phyloP scores from a whole-genome alignment of 371 early-diverging fungal genomes.

The Syncephalis plumigaleata region DNA sequence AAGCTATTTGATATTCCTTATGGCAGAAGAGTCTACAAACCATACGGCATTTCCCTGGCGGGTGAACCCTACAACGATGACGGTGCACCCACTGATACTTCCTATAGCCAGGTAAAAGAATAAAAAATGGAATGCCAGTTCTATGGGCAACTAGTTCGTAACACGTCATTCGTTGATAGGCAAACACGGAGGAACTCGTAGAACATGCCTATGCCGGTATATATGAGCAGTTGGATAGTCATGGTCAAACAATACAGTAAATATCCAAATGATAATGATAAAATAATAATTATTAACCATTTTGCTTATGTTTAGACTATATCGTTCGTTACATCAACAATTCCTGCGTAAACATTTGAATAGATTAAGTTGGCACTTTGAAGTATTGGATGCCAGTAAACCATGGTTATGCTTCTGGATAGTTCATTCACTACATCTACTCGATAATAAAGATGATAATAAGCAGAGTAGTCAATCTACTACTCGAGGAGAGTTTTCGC shows the following conservation, averaged over 20 bases:
- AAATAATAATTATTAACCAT: not conserved
- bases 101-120: not conserved
- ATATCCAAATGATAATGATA: not conserved
- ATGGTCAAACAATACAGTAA: not conserved
- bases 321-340: conserved; percentile 21
- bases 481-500: conserved; percentile 18
- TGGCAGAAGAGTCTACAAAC: too few relatives aligned
- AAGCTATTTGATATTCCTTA: too few relatives aligned
- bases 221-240: not conserved
- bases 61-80: not conserved
- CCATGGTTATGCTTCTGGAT: conserved; percentile 92
- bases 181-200: not conserved
- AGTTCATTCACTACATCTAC: conserved; percentile 58
- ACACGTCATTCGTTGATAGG: not conserved
- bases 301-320: conserved; percentile 2
- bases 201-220: not conserved
- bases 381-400: conserved; percentile 66
- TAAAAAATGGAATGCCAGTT: not conserved
- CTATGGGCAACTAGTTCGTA: not conserved
- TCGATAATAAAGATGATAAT: conserved; percentile 20
- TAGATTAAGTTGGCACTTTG: conserved; percentile 35
- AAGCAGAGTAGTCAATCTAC: too few relatives aligned
- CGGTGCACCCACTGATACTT: not conserved
- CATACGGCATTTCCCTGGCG: not conserved
- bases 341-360: conserved; percentile 30